Conservation (phyloP, 2,329 filamentous ascomycete genomes). For the Hypomyces rosellus region DNA sequence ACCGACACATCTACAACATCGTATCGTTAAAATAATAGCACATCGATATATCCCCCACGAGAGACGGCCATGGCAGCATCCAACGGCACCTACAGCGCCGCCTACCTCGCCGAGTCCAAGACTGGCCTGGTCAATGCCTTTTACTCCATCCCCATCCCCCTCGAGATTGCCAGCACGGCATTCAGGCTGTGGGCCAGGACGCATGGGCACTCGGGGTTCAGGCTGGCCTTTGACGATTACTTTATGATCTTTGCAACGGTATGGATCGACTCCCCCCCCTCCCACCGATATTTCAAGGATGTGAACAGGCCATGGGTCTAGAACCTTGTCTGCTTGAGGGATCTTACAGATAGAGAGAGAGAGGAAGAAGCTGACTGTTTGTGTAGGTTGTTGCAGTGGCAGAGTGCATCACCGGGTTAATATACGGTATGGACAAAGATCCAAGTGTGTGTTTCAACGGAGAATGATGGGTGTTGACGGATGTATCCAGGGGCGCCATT, state of each 20-base stretch:
- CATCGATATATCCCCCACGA: not conserved
- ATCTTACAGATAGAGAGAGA: not conserved
- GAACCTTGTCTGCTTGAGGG: not conserved
- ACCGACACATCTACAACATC: no score
- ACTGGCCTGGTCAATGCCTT: conserved; percentile 6
- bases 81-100: conserved; percentile 8
- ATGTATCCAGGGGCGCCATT: conserved; percentile 3
- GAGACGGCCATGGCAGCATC: not conserved
- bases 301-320: no score
- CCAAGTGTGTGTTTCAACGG: no score
- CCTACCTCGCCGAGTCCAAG: conserved; percentile 12
- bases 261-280: no score
- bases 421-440: conserved; percentile 3
- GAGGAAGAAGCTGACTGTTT: not conserved
- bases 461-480: no score
- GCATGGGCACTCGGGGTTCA: not conserved
- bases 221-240: conserved; percentile 11
- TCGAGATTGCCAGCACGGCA: conserved; percentile 10
- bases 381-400: conserved; percentile 4
- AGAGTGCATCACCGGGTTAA: conserved; percentile 5
- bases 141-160: conserved; percentile 11
- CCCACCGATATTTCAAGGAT: no score
- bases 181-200: conserved; percentile 8
- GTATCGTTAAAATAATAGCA: no score
- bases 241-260: conserved; percentile 14